Percentiles rank a stretch among this genome's conserved stretches.
phyloP scores from a whole-genome alignment of 2,329 filamentous ascomycete species.

The Pseudopithomyces chartarum region DNA sequence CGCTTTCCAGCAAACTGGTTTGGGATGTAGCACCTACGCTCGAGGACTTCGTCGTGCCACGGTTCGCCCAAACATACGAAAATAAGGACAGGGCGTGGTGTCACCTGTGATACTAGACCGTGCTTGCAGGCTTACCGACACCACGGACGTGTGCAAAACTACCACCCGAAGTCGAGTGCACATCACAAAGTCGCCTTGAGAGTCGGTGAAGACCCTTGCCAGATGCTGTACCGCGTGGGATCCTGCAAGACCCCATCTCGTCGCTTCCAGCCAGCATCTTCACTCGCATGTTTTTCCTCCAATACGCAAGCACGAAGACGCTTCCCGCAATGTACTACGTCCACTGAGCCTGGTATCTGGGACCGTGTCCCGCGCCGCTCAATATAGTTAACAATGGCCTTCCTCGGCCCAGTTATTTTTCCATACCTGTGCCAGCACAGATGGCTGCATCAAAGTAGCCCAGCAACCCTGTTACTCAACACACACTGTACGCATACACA shows the following conservation, averaged over 20 bases:
- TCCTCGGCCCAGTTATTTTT: background rate
- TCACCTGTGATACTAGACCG: slow-evolving; percentile 32
- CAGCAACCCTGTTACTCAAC: background rate
- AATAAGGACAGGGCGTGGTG: slow-evolving; percentile 29
- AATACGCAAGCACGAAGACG: slow-evolving; percentile 9
- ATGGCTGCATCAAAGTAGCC: background rate
- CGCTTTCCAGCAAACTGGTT: slow-evolving; percentile 13
- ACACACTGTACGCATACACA: background rate
- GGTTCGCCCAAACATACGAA: slow-evolving; percentile 27
- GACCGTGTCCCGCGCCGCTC: slow-evolving; percentile 11
- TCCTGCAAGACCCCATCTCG: slow-evolving; percentile 5
- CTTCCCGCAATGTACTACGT: slow-evolving; percentile 15
- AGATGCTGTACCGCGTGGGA: slow-evolving; percentile 9
- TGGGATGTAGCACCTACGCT: slow-evolving; percentile 2
- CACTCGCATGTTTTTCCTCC: slow-evolving; percentile 12
- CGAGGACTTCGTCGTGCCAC: slow-evolving; percentile 9
- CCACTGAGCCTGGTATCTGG: slow-evolving; percentile 21
- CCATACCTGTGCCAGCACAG: background rate
- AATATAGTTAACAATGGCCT: slow-evolving; percentile 5
- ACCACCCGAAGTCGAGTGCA: slow-evolving; percentile 14
- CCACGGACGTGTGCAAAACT: slow-evolving; percentile 17
- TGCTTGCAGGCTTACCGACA: slow-evolving; percentile 13
- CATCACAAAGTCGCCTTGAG: slow-evolving; percentile 5
- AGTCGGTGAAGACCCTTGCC: slow-evolving; percentile 19
- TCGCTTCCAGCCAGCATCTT: slow-evolving; percentile 2